Evolutionary conservation across 805 yeast genomes (phyloP).

Genomic region (Yueomyces sinensis): DNA sequence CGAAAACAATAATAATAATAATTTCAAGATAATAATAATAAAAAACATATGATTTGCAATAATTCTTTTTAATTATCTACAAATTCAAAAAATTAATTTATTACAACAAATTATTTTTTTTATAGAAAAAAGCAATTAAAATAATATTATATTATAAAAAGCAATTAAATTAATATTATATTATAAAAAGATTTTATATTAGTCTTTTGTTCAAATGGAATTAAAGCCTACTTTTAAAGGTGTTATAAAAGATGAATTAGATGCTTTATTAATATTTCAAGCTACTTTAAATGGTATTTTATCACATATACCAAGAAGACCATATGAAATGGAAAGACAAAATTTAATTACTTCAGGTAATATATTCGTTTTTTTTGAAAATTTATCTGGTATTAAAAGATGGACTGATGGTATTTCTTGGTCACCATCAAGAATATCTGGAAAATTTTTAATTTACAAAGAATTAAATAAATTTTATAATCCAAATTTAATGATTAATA

Average conservation of each 20-base stretch:
- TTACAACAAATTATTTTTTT: no score
- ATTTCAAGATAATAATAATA: no score
- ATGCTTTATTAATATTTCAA: constrained; percentile 71
- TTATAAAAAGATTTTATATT: no score
- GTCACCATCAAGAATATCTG: constrained; percentile 84
- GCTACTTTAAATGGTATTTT: constrained; percentile 55
- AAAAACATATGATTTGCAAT: no score
- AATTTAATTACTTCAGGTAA: constrained; percentile 60
- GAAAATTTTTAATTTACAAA: constrained; percentile 72
- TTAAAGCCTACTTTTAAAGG: constrained; percentile 54
- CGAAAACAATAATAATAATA: no score
- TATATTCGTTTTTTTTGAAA: constrained; percentile 77
- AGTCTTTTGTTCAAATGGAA: no score
- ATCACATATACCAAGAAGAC: constrained; percentile 58
- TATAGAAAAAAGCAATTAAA: no score
- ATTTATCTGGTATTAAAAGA: constrained; percentile 68
- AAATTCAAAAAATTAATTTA: no score
- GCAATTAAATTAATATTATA: no score
- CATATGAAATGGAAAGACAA: constrained; percentile 64
- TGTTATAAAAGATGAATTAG: constrained; percentile 68
- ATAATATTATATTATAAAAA: no score
- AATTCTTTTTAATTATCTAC: no score
- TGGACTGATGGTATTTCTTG: constrained; percentile 97
- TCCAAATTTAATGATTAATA: not conserved
- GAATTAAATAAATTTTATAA: constrained; percentile 27